Evolutionary conservation across 305 asterid genomes (phyloP).

Genomic region (Fraxinus platypoda): DNA sequence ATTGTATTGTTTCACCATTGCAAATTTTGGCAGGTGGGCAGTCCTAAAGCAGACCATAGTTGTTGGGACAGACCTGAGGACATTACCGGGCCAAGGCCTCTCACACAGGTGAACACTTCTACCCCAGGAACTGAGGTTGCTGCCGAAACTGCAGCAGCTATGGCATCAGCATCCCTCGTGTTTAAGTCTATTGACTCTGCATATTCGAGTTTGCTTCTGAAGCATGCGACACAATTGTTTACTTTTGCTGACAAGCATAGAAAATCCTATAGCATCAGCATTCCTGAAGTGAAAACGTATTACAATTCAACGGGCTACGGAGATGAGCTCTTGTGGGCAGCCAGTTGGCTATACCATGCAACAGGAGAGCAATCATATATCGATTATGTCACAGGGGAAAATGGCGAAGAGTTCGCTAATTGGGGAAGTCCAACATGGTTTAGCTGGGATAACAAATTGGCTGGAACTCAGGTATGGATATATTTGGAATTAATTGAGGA

Average conservation of each 20-base stretch:
- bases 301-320: conserved; percentile 96
- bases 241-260: conserved; percentile 72
- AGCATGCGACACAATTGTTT: conserved; percentile 76
- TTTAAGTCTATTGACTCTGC: conserved; percentile 55
- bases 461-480: conserved; percentile 76
- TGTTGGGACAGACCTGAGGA: conserved; percentile 93
- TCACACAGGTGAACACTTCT: conserved; percentile 67
- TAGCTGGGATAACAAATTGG: conserved; percentile 96
- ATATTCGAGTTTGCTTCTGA: conserved; percentile 67
- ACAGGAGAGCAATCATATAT: conserved; percentile 63
- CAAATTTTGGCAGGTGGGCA: conserved; percentile 63
- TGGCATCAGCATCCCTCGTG: conserved; percentile 91
- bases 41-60: conserved; percentile 62
- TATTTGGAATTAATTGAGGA: background rate
- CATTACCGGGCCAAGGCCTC: conserved; percentile 68
- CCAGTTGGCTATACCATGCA: conserved; percentile 91
- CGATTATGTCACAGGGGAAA: conserved; percentile 70
- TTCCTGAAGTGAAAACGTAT: conserved; percentile 67
- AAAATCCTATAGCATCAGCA: conserved; percentile 56
- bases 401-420: conserved; percentile 64
- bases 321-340: conserved; percentile 98
- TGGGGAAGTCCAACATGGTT: conserved; percentile 95
- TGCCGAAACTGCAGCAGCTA: conserved; percentile 92
- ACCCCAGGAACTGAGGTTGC: conserved; percentile 86
- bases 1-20: background rate